Conservation (phyloP, 768 basidiomycete species). For the Suillus hirtellus region DNA sequence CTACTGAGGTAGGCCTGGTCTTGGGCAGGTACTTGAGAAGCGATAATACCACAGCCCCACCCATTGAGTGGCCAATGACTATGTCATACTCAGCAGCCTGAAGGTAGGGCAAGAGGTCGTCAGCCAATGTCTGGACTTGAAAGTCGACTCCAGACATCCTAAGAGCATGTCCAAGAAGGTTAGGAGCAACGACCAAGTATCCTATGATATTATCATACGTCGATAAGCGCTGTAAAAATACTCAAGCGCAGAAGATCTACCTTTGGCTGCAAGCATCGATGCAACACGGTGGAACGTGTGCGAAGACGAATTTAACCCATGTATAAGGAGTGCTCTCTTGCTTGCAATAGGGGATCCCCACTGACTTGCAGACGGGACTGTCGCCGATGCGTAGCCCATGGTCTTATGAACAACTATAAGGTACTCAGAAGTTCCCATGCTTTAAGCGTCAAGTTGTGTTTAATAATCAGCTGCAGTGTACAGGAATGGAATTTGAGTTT, state of each 20-base stretch:
- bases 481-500: too few species aligned
- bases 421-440: too few species aligned
- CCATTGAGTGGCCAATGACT: constrained; percentile 27
- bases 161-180: constrained; percentile 25
- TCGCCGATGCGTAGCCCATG: not conserved
- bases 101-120: constrained; percentile 8
- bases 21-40: constrained; percentile 20
- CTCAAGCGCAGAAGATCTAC: constrained; percentile 1
- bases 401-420: not conserved
- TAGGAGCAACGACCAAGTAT: constrained; percentile 26
- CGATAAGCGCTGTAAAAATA: not conserved
- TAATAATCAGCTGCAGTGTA: too few species aligned
- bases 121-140: constrained; percentile 1
- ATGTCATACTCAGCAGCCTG: constrained; percentile 5
- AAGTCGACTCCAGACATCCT: not conserved
- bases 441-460: not conserved
- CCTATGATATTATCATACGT: constrained; percentile 16
- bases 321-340: constrained; percentile 23
- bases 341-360: constrained; percentile 22
- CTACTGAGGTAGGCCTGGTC: constrained; percentile 11
- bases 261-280: constrained; percentile 18
- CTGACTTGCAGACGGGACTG: constrained; percentile 12
- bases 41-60: constrained; percentile 14
- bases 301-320: constrained; percentile 19
- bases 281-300: constrained; percentile 19